Evolutionary conservation across 129 eudicot species (phyloP), one percentile per base, ranked within the genome.

Genomic region (Dittrichia graveolens): DNA sequence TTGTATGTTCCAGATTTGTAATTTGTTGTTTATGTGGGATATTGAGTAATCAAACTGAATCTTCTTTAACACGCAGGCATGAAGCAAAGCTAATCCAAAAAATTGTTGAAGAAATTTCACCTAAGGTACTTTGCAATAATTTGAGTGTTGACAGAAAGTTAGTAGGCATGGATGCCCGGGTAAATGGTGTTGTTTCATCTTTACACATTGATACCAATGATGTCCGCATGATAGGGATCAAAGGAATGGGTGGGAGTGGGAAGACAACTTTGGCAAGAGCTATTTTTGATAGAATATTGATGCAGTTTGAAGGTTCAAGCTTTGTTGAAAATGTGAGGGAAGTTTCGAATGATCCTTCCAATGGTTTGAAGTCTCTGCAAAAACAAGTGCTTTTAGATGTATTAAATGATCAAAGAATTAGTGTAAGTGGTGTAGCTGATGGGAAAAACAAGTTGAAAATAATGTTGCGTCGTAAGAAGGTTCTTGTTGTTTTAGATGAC

Each of bases 401-500:
- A 2, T 2, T 18, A 16, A 53, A 18, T 40, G 16, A 5, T 40
- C 42, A 70, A 0, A 65, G 54, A 7, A 70, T 39, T 54, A 41
- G n/a, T n/a, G n/a, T n/a, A n/a, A n/a, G n/a, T n/a, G n/a, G n/a
- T n/a, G n/a, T n/a, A n/a, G n/a, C 5, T 7, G 12, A 2, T 24
- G 41, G n/a, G n/a, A n/a, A n/a, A n/a, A n/a, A n/a, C n/a, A n/a
- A n/a, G n/a, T n/a, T 70, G n/a, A 70, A 70, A 70, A 11, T 11
- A n/a, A 16, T 3, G 19, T 40, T 70, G 75, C 0, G 8, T 56
- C 0, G 54, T 54, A 69, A 6, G 15, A 52, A 69, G 74, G 63
- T 10, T 39, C 63, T 69, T 39, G 3, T 69, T 4, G 74, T 69
- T 53, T 63, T 69, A 52, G 74, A 69, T 69, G 74, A 69, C 10